These are phyloP conservation scores for Leersia perrieri DNA, from an alignment of 176 grass and related monocot species.

Conservation along the genomic window DNA sequence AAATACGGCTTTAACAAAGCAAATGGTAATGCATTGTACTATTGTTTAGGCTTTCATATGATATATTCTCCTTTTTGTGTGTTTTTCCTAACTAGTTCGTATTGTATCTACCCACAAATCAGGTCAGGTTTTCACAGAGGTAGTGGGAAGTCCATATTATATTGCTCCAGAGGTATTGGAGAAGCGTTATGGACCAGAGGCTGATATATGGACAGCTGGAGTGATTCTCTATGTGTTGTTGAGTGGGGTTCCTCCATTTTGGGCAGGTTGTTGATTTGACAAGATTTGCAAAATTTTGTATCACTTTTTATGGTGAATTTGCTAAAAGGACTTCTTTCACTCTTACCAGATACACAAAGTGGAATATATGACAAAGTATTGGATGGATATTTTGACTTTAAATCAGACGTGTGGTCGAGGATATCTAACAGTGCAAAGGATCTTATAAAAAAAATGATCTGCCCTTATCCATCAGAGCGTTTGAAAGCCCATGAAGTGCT, in stretches of 20 bases:
- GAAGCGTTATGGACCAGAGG: constrained; percentile 55
- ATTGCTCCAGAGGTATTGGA: constrained; percentile 60
- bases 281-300: not conserved
- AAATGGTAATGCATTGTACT: not conserved
- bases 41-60: not conserved
- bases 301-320: constrained; percentile 12
- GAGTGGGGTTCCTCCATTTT: constrained; percentile 67
- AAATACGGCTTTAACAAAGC: not conserved
- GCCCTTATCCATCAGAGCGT: constrained; percentile 47
- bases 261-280: constrained; percentile 46
- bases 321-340: not conserved
- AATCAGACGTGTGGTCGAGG: constrained; percentile 49
- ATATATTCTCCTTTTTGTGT: not conserved
- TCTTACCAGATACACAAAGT: constrained; percentile 40
- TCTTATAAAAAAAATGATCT: constrained; percentile 83
- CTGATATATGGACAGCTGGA: constrained; percentile 66
- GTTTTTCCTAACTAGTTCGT: not conserved
- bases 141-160: constrained; percentile 61
- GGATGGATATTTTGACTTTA: constrained; percentile 60
- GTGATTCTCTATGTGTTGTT: constrained; percentile 65
- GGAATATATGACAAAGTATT: constrained; percentile 56
- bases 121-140: constrained; percentile 59
- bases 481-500: constrained; percentile 76
- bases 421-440: constrained; percentile 77
- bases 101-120: not conserved